Evolutionary conservation across 345 rosid species (phyloP), one percentile per base, ranked within the genome.

Genomic region (Populus tremula): DNA sequence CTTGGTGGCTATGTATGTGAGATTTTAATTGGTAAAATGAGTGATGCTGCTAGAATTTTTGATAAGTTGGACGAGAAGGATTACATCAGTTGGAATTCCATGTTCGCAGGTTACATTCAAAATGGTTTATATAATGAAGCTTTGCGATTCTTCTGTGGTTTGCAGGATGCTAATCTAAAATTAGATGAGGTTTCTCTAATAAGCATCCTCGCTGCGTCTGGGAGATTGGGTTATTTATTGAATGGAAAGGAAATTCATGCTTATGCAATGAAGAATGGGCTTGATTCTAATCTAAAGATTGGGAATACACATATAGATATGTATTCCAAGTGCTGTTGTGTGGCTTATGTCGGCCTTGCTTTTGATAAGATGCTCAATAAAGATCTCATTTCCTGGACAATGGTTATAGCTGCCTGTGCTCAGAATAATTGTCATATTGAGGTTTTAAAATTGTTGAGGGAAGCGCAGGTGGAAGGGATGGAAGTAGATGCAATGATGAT

Each of bases 331-430:
- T 95, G 97, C 80, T 71, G 84, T 76, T 83, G 67, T 77, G 80
- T 85, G 79, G 81, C 69, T 78, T 90, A 89, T 47, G 90, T 88
- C 88, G 90, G 86, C 38, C 79, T 67, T 76, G 87, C 82, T 31
- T 95, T 95, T 81, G 75, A 76, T 62, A 68, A 72, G 86, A 88
- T 93, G 84, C 85, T 81, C 12, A 62, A 74, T 62, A 89, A 88
- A 82, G 98, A 93, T 88, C 83, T 76, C 56, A 87, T 95, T 81
- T 91, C 98, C 53, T 93, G 98, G 99, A 90, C 95, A 69, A 89
- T 98, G 18, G 78, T 87, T 73, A 87, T 91, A 27, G 88, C 96
- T 64, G 96, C 93, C 72, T 89, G 86, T 83, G 90, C 92, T 76
- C 93, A 89, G 81, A 94, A 91, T 76, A 77, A 71, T 73, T 84